These are phyloP conservation scores for Candida michaelii DNA, from an alignment of 805 yeast species.

Conservation along the genomic window DNA sequence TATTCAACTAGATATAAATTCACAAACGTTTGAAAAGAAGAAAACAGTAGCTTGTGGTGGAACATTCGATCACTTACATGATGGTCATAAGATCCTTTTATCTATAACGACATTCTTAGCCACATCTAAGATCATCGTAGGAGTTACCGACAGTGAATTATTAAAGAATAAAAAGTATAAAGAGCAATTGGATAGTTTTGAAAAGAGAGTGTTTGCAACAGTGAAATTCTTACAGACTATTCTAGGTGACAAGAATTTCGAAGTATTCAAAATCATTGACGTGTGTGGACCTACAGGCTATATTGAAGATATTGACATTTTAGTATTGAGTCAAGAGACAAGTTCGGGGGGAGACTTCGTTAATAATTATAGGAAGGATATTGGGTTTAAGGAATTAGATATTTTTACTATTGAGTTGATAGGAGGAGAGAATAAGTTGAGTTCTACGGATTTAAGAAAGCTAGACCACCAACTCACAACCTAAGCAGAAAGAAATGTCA, in stretches of 20 bases:
- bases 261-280: constrained; percentile 69
- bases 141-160: constrained; percentile 76
- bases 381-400: constrained; percentile 51
- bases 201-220: constrained; percentile 49
- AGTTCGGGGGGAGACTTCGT: constrained; percentile 69
- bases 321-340: constrained; percentile 82
- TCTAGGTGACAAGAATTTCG: constrained; percentile 47
- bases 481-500: background rate
- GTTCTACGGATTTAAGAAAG: constrained; percentile 75
- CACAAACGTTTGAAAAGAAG: background rate
- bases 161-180: constrained; percentile 73
- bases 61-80: constrained; percentile 94
- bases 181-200: constrained; percentile 61
- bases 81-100: constrained; percentile 86
- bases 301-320: constrained; percentile 68
- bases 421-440: constrained; percentile 70
- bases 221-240: constrained; percentile 43
- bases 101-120: constrained; percentile 71
- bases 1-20: background rate
- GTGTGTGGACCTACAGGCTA: constrained; percentile 93
- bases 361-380: constrained; percentile 60
- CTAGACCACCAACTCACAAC: constrained; percentile 11
- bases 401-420: constrained; percentile 47
- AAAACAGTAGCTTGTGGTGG: constrained; percentile 78
- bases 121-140: constrained; percentile 59